phyloP scores from a whole-genome alignment of 2,329 filamentous ascomycete species.

The Cordyceps pruinosa region DNA sequence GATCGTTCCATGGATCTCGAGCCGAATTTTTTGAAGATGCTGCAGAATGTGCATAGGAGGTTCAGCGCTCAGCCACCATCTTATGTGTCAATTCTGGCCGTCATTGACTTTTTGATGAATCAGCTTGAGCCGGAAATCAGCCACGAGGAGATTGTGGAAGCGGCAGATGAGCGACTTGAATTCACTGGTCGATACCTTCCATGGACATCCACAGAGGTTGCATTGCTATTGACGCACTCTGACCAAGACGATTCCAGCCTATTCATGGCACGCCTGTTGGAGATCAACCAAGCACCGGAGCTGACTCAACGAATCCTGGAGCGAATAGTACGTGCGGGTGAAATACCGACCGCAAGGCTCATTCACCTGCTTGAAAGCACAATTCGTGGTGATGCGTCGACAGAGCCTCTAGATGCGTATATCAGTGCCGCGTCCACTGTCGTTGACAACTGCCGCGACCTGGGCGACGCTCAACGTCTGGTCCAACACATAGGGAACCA shows the following conservation, averaged over 20 bases:
- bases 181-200: conserved; percentile 30
- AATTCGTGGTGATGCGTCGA: conserved; percentile 39
- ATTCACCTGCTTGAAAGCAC: conserved; percentile 45
- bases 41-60: conserved; percentile 45
- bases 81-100: conserved; percentile 45
- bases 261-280: conserved; percentile 61
- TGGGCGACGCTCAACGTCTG: conserved; percentile 30
- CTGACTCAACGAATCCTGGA: conserved; percentile 50
- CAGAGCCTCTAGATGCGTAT: conserved; percentile 45
- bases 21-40: conserved; percentile 48
- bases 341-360: conserved; percentile 45
- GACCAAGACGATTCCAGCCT: conserved; percentile 33
- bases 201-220: conserved; percentile 40
- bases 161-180: conserved; percentile 32
- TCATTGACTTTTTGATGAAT: conserved; percentile 40
- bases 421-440: conserved; percentile 52
- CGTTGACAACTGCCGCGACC: conserved; percentile 34
- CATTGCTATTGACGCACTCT: conserved; percentile 36
- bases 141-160: conserved; percentile 31
- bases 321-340: conserved; percentile 47
- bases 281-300: conserved; percentile 48
- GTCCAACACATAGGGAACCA: conserved; percentile 38
- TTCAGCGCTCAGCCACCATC: conserved; percentile 43
- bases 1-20: conserved; percentile 47
- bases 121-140: conserved; percentile 34